Percentiles rank a stretch among this genome's conserved stretches.
phyloP scores from a whole-genome alignment of 495 filamentous ascomycete species.

The Tuber umbilicatum region DNA sequence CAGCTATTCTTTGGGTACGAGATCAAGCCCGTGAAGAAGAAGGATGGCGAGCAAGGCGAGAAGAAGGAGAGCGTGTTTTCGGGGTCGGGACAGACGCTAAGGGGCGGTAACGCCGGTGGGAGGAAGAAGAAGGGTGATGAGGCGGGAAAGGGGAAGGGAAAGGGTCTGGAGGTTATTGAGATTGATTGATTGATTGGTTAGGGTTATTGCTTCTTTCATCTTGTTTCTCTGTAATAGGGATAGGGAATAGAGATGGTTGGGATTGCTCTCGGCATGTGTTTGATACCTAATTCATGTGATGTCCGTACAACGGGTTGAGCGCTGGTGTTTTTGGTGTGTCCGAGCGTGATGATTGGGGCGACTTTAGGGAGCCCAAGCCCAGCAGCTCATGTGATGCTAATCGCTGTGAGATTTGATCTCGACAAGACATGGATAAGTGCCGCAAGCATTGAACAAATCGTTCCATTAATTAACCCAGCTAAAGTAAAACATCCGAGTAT shows the following conservation, averaged over 20 bases:
- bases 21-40: slow-evolving; percentile 76
- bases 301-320: neutral
- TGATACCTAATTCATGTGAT: neutral
- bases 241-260: neutral
- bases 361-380: neutral
- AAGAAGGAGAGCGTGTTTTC: slow-evolving; percentile 67
- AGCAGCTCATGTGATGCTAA: neutral
- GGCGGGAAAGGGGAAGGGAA: slow-evolving; percentile 19
- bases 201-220: slow-evolving; percentile 9
- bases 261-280: neutral
- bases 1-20: slow-evolving; percentile 96
- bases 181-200: slow-evolving; percentile 26
- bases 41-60: slow-evolving; percentile 59
- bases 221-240: neutral
- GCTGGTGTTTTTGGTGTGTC: neutral
- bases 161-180: slow-evolving; percentile 28
- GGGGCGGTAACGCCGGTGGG: slow-evolving; percentile 49
- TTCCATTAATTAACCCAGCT: neutral
- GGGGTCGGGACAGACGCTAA: slow-evolving; percentile 81
- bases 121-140: slow-evolving; percentile 37
- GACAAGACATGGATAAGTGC: neutral
- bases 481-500: neutral
- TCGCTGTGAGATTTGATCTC: neutral
- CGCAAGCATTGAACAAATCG: neutral
- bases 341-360: neutral